Evolutionary conservation across 169 alveolate genomes (phyloP).

Genomic region (Plasmodium falciparum): DNA sequence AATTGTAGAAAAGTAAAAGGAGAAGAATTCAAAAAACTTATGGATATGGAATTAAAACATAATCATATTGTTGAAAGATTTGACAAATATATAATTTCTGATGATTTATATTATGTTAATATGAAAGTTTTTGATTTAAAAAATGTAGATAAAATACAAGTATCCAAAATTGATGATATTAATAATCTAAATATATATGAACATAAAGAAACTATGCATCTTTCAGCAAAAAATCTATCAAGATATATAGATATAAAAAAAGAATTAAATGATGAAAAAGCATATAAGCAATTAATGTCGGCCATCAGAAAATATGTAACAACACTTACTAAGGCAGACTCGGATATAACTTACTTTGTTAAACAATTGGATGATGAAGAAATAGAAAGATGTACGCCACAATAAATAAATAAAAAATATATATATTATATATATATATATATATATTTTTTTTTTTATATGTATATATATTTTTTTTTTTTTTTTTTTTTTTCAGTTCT

Average conservation of each 20-base stretch:
- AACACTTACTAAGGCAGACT: slow-evolving; percentile 9
- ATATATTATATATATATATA: not conserved
- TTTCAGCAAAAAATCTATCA: not conserved
- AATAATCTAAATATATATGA: not conserved
- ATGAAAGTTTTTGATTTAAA: not conserved
- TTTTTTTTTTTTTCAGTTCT: slow-evolving; percentile 15
- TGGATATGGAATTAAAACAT: not conserved
- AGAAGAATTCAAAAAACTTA: not conserved
- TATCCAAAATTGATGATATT: not conserved
- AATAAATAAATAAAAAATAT: not conserved
- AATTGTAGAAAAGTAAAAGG: not conserved
- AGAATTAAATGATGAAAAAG: not conserved
- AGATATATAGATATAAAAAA: slow-evolving; percentile 5
- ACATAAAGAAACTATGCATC: too few relatives aligned
- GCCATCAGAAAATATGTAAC: slow-evolving; percentile 13
- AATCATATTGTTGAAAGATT: not conserved
- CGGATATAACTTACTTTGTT: slow-evolving; percentile 23
- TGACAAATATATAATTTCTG: not conserved
- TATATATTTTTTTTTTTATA: not conserved
- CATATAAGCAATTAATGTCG: slow-evolving; percentile 11
- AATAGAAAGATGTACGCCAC: slow-evolving; percentile 37
- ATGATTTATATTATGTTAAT: not conserved
- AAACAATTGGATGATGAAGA: slow-evolving; percentile 29
- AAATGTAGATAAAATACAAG: not conserved
- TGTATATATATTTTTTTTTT: too few relatives aligned